phyloP scores from a whole-genome alignment of 2,329 filamentous ascomycete species.

The Volutella citrinella region DNA sequence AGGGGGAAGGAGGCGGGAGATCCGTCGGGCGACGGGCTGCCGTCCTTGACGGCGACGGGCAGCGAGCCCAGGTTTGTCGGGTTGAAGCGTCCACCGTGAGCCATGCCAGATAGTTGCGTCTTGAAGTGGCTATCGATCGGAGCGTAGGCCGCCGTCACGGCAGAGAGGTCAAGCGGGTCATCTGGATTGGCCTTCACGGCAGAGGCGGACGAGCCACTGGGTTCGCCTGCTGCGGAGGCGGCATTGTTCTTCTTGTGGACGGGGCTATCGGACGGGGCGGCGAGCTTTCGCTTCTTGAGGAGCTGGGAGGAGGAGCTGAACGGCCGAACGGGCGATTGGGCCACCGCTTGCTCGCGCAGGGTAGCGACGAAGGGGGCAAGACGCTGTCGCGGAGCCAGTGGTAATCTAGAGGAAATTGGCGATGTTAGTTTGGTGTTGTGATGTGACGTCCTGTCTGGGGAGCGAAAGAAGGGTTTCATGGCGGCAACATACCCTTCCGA shows the following conservation, averaged over 20 bases:
- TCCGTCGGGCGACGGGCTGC: constrained; percentile 19
- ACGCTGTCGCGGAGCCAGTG: constrained; percentile 13
- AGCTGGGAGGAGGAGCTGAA: constrained; percentile 29
- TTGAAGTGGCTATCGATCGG: constrained; percentile 41
- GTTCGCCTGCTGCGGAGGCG: constrained; percentile 14
- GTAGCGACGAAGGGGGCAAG: constrained; percentile 3
- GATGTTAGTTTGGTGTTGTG: constrained; percentile 15
- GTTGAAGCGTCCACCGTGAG: constrained; percentile 51
- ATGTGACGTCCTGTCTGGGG: too few relatives aligned
- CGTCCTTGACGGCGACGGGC: constrained; percentile 35
- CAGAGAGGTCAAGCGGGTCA: constrained; percentile 48
- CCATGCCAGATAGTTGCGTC: constrained; percentile 39
- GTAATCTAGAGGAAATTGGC: constrained; percentile 8
- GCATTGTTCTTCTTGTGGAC: constrained; percentile 15
- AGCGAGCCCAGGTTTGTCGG: constrained; percentile 46
- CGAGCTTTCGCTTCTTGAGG: constrained; percentile 39
- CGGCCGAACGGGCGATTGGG: constrained; percentile 15
- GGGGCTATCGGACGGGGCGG: constrained; percentile 28
- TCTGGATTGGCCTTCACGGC: constrained; percentile 32
- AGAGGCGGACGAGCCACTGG: constrained; percentile 18
- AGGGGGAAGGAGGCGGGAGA: constrained; percentile 40
- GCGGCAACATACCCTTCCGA: constrained; percentile 21
- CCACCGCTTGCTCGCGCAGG: background rate
- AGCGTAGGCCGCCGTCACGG: constrained; percentile 43
- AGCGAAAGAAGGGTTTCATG: too few relatives aligned